Conservation (phyloP, 2,329 filamentous ascomycete species). For the Hypoxylon sp. region DNA sequence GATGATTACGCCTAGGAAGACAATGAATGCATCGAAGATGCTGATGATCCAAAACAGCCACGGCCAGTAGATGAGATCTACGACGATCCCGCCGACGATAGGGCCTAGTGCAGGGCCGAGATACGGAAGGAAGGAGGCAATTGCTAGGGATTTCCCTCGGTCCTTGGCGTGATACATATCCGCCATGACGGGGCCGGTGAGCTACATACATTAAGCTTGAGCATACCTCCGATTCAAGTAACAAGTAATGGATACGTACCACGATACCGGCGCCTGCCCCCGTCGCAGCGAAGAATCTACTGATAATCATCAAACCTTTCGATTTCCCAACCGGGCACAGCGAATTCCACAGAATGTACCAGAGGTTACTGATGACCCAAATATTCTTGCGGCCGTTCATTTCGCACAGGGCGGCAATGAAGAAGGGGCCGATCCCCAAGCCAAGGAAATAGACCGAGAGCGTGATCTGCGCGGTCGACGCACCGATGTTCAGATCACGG, state of each 20-base stretch:
- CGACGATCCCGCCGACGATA: slow-evolving; percentile 76
- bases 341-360: slow-evolving; percentile 58
- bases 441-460: slow-evolving; percentile 58
- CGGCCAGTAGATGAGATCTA: slow-evolving; percentile 74
- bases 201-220: slow-evolving; percentile 40
- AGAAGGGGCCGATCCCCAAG: slow-evolving; percentile 55
- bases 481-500: slow-evolving; percentile 52
- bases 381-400: slow-evolving; percentile 56
- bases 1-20: slow-evolving; percentile 68
- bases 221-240: background rate
- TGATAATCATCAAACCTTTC: slow-evolving; percentile 53
- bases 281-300: slow-evolving; percentile 50
- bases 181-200: slow-evolving; percentile 55
- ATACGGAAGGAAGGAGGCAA: slow-evolving; percentile 52
- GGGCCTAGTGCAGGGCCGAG: slow-evolving; percentile 78
- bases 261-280: slow-evolving; percentile 53
- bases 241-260: slow-evolving; percentile 42
- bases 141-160: slow-evolving; percentile 56
- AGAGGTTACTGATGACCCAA: slow-evolving; percentile 54
- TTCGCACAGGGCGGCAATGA: slow-evolving; percentile 55
- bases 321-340: slow-evolving; percentile 54
- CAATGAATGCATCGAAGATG: slow-evolving; percentile 69
- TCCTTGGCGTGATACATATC: slow-evolving; percentile 57
- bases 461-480: slow-evolving; percentile 52
- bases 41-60: slow-evolving; percentile 79